Base-by-base conservation (phyloP, 2,329 filamentous ascomycete genomes). In the Diaporthe eres region DNA sequence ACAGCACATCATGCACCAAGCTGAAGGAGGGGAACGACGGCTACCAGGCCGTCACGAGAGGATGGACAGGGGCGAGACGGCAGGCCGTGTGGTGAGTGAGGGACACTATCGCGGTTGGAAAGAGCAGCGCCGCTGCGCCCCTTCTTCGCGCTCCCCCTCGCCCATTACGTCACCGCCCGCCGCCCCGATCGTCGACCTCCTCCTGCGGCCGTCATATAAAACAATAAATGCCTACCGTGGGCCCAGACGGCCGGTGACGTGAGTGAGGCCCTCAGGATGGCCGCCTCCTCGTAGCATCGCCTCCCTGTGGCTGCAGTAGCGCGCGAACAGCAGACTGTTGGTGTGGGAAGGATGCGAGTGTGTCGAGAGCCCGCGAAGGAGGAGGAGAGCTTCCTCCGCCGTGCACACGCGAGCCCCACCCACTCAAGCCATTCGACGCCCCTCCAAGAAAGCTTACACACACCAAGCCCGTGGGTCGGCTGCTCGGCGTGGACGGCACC, bases 261-360 rank as follows among this genome's bases (percentile, higher is more conserved):
- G 65, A 70, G 49, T 53, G 65, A 70, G 22, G 65, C 49, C 47
- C 19, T n/a, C 49, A 55, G 65, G n/a, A 42, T 70, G 65, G 65
- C 42, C 65, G 65, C 65, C 49, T 55, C 34, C 8, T 70, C 49
- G 65, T 70, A 70, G 65, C 65, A 70, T 70, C 65, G 65, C 65
- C 49, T 70, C 49, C 65, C 49, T 55, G 65, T 70, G 65, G 65
- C 65, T 70, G 65, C 65, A 70, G 65, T 70, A 70, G 65, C 65
- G 65, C 65, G 65, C 34, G 65, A 55, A 42, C 34, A 42, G 28
- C 9, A 42, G n/a, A 28, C 8, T 8, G 47, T 53, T 34, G 49
- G n/a, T 8, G n/a, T 28, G 37, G 37, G n/a, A 37, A n/a, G 57
- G 10, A 28, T 55, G n/a, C 12, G 22, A 13, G 28, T 39, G 22